phyloP scores from a whole-genome alignment of 305 asterid genomes.

The Petunia hybrid region DNA sequence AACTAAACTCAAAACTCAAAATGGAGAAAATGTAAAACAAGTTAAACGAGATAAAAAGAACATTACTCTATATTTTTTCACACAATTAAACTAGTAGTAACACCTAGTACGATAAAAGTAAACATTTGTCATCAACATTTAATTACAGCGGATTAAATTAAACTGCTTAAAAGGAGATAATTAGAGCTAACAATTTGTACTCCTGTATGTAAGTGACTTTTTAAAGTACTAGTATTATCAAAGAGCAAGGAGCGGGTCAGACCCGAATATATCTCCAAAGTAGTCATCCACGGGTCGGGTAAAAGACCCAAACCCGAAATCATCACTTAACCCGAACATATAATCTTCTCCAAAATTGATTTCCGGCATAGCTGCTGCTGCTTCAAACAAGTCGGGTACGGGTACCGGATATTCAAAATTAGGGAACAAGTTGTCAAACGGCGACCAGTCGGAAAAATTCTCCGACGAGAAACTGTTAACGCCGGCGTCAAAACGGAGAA shows the following conservation, averaged over 20 bases:
- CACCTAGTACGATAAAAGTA: too few species aligned
- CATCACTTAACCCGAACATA: conserved; percentile 53
- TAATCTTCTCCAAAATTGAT: conserved; percentile 45
- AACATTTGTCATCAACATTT: too few species aligned
- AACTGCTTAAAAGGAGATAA: too few species aligned
- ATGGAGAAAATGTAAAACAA: too few species aligned
- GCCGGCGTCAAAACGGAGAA: conserved; percentile 55
- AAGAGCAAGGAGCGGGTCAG: conserved; percentile 72
- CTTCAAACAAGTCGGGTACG: conserved; percentile 56
- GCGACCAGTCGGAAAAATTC: conserved; percentile 43
- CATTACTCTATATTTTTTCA: too few species aligned
- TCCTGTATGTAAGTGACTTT: too few species aligned
- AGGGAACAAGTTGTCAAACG: conserved; percentile 45
- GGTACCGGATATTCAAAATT: conserved; percentile 46
- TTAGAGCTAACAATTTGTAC: too few species aligned
- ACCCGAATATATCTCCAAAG: conserved; percentile 79
- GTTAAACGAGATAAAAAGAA: too few species aligned
- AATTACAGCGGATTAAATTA: too few species aligned
- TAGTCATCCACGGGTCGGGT: conserved; percentile 55
- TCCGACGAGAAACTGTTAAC: conserved; percentile 35
- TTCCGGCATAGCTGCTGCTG: conserved; percentile 42
- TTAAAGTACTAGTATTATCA: neutral
- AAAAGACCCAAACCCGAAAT: conserved; percentile 53
- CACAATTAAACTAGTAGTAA: too few species aligned
- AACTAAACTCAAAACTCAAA: too few species aligned